Evolutionary conservation across 352 stramenopile genomes (phyloP).

Genomic region (Phytopythium sindhum): DNA sequence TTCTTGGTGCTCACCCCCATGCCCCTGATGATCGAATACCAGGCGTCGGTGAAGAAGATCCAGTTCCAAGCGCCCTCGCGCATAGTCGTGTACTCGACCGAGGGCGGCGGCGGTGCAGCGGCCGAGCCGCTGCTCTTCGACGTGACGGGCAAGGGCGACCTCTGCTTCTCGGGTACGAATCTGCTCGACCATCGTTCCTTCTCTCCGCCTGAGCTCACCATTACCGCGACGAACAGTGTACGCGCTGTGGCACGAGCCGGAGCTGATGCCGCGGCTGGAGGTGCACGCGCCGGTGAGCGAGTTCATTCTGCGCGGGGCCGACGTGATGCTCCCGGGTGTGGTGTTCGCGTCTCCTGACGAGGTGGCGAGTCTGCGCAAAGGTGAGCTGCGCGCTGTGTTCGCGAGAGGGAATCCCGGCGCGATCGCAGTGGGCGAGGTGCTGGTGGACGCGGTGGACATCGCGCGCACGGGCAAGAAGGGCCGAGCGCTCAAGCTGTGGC

Average conservation of each 20-base stretch:
- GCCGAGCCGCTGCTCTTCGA: slow-evolving; percentile 75
- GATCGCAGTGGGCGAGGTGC: slow-evolving; percentile 74
- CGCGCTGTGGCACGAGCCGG: slow-evolving; percentile 49
- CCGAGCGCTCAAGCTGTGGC: slow-evolving; percentile 61
- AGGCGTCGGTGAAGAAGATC: slow-evolving; percentile 62
- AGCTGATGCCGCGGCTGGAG: slow-evolving; percentile 48
- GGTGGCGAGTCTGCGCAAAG: slow-evolving; percentile 50
- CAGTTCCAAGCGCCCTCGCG: slow-evolving; percentile 75
- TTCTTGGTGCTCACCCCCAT: no score
- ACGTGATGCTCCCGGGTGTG: slow-evolving; percentile 84
- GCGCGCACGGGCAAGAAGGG: slow-evolving; percentile 58
- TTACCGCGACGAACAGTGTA: slow-evolving; percentile 33
- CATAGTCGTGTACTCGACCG: slow-evolving; percentile 62
- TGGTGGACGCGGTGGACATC: slow-evolving; percentile 62
- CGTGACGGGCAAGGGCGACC: slow-evolving; percentile 58
- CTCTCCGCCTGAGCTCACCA: not conserved
- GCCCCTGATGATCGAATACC: no score
- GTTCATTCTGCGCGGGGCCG: slow-evolving; percentile 73
- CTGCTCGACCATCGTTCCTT: not conserved
- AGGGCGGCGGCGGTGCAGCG: slow-evolving; percentile 22
- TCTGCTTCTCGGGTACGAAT: slow-evolving; percentile 37
- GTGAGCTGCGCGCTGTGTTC: slow-evolving; percentile 63
- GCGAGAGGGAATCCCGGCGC: slow-evolving; percentile 71
- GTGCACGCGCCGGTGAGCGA: slow-evolving; percentile 81
- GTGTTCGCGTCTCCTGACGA: slow-evolving; percentile 58